Evolutionary conservation across 2,329 filamentous ascomycete genomes (phyloP), one percentile per base, ranked within the genome.

Genomic region (Colletotrichum coccodes): DNA sequence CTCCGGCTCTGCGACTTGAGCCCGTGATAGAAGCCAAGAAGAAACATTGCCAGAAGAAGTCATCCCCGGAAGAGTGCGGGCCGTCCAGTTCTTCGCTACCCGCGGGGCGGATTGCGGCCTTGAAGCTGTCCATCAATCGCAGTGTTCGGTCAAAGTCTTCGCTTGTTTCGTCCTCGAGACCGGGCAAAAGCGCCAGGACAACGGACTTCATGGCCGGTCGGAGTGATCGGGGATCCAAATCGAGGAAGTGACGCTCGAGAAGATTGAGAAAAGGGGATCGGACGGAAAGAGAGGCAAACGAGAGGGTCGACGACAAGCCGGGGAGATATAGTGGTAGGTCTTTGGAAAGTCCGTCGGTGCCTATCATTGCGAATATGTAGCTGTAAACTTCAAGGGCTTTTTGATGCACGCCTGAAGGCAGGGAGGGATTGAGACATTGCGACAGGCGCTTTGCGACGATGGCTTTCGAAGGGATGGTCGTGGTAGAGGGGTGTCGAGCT

Each of bases 41-140:
- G 76, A 99, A 92, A 78, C 94, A 98, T 81, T 99, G 96, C 96
- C 96, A 99, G 79, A 98, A 99, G 79, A 96, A 98, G 72, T 93
- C 93, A 72, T 95, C 93, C 11, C 90, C 90, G 9, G 86, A 86
- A 52, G 83, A 88, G 78, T 88, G 89, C 42, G 80, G 85, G 63
- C 78, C 79, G 36, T 81, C 88, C 71, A 84, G 85, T 61, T 80
- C 82, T 71, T 87, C 82, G 69, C 86, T 85, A 30, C 81, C 80
- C 9, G 80, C 73, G 32, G 90, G 82, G 65, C 90, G 85, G 74
- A 94, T 88, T 54, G 89, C 87, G 67, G 86, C 81, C 75, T 95
- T 94, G 77, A 98, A 90, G 64, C 88, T 90, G 73, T 96, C 92
- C 53, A 98, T 78, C 11, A 97, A 89, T 66, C 87, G 89, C 64